These are phyloP conservation scores for Dendryphion nanum DNA, from an alignment of 2,329 filamentous ascomycete species.

Conservation along the genomic window DNA sequence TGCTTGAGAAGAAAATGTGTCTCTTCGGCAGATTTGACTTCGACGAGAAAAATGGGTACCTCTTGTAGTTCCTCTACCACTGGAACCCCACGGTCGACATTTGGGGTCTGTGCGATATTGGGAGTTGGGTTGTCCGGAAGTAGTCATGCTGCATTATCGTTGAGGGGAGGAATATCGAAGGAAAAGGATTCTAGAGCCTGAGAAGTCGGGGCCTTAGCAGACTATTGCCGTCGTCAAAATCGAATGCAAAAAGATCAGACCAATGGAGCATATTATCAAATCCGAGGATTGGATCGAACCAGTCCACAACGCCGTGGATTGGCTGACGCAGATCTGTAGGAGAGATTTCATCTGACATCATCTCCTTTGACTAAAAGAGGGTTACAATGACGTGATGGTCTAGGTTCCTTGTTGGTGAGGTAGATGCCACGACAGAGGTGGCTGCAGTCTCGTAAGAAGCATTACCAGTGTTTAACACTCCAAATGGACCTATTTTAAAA, in stretches of 20 bases:
- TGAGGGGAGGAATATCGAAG: background rate
- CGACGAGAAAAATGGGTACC: slow-evolving; percentile 1
- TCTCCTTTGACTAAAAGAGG: too few relatives aligned
- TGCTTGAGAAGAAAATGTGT: slow-evolving; percentile 13
- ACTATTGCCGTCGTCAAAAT: slow-evolving; percentile 3
- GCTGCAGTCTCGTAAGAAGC: too few relatives aligned
- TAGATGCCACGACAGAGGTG: too few relatives aligned
- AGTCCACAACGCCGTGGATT: slow-evolving; percentile 1
- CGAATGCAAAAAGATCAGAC: slow-evolving; percentile 7
- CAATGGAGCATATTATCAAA: slow-evolving; percentile 5
- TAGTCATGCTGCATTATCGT: background rate
- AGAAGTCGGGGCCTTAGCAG: slow-evolving; percentile 1
- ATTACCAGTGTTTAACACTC: background rate
- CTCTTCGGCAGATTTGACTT: slow-evolving; percentile 7
- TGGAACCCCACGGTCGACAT: too few relatives aligned
- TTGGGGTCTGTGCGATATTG: background rate
- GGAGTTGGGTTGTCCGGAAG: background rate
- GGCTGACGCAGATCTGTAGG: background rate
- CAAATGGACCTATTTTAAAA: background rate
- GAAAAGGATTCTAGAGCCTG: background rate
- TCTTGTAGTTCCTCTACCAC: too few relatives aligned
- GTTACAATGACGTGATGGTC: too few relatives aligned
- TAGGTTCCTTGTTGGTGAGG: too few relatives aligned
- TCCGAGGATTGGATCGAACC: slow-evolving; percentile 3
- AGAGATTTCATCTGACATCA: background rate